Evolutionary conservation across 495 filamentous ascomycete genomes (phyloP).

Genomic region (Penicillium simplicissimum): DNA sequence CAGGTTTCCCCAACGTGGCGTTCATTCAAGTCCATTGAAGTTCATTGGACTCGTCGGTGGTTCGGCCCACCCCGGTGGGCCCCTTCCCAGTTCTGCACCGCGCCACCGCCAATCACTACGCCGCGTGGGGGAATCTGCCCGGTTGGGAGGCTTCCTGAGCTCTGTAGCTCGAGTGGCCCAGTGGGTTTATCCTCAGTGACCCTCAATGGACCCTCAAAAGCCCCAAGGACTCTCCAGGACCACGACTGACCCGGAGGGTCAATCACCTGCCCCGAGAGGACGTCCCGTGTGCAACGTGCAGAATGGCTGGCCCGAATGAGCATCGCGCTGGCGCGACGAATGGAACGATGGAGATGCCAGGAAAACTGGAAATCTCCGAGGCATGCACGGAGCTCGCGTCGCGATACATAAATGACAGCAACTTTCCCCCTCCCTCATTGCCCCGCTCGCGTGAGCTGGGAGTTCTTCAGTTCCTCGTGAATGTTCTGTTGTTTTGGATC

Average conservation of each 20-base stretch:
- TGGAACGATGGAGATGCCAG: neutral
- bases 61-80: neutral
- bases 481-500: neutral
- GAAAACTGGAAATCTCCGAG: neutral
- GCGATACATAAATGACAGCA: neutral
- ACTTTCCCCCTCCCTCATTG: neutral
- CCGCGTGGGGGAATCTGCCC: neutral
- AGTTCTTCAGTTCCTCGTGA: neutral
- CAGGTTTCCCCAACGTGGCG: neutral
- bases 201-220: too few relatives aligned
- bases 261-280: neutral
- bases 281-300: neutral
- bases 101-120: neutral
- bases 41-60: neutral
- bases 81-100: neutral
- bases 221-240: too few relatives aligned
- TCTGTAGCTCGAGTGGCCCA: neutral
- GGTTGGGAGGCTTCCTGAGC: neutral
- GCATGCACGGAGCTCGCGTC: neutral
- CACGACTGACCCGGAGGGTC: too few relatives aligned
- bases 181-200: too few relatives aligned
- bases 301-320: neutral
- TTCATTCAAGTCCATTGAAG: too few relatives aligned
- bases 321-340: neutral
- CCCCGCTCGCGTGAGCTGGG: neutral